Evolutionary conservation across 2,329 filamentous ascomycete species (phyloP).

Genomic region (Thelonectria blattea): DNA sequence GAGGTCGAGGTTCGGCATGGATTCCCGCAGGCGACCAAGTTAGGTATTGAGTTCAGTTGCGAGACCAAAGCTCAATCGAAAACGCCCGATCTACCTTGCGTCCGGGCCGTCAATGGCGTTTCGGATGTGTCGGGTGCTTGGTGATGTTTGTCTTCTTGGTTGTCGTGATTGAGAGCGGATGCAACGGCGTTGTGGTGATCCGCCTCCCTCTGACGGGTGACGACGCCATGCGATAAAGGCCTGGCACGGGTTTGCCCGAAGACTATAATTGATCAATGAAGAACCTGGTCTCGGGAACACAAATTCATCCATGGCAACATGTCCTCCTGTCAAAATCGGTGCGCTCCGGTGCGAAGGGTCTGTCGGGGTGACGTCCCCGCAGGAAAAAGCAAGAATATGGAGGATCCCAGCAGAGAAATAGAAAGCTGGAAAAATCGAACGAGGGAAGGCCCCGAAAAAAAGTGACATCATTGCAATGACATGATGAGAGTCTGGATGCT

Average conservation of each 20-base stretch:
- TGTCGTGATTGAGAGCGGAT: background rate
- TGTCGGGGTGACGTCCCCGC: background rate
- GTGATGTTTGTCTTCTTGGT: background rate
- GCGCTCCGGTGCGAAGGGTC: background rate
- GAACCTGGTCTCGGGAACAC: background rate
- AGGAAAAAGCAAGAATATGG: conserved; percentile 6
- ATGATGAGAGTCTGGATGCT: background rate
- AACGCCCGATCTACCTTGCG: background rate
- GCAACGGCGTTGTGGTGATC: background rate
- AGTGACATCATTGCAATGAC: conserved; percentile 9
- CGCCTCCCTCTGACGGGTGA: background rate
- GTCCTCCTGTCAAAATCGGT: background rate
- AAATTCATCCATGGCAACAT: background rate
- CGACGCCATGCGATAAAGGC: background rate
- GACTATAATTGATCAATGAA: background rate
- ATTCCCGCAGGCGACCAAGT: no score
- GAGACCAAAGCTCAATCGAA: background rate
- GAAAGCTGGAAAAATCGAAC: conserved; percentile 7
- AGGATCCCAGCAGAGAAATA: conserved; percentile 6
- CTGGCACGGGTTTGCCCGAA: background rate
- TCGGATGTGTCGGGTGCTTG: background rate
- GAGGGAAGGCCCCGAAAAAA: background rate
- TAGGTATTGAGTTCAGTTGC: background rate
- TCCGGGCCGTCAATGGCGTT: background rate
- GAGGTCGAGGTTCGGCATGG: no score